Evolutionary conservation across 176 grass and related monocot species (phyloP), one percentile per base, ranked within the genome.

Genomic region (Zizania latifolia): DNA sequence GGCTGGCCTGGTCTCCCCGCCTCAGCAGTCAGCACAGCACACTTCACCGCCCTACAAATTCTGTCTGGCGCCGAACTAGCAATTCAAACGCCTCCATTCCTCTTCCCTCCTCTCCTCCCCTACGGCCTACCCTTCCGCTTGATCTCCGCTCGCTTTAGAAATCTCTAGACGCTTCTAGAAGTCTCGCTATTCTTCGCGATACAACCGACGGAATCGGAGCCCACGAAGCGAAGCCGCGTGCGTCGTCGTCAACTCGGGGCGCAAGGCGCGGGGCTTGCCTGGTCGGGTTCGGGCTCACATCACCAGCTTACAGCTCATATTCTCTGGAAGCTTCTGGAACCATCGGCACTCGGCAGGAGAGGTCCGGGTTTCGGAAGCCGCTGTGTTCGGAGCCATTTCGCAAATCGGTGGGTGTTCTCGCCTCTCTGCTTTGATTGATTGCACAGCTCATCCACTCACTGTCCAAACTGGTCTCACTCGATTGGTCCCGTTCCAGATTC

Each of bases 321-420:
- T 48, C 46, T 34, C 68, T 35, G 2, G 68, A 71, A 54, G 68
- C 45, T 71, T 71, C 68, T 54, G 10, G 68, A 71, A 50, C 19
- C 29, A 1, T 54, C 30, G 15, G 43, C 45, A 71, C 3, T 71
- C 30, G 4, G 43, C 29, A 71, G 68, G 45, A 8, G 68, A 54
- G 50, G 24, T 17, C 4, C 19, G 68, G 17, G 45, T 8, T 33
- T 33, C 14, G 16, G 46, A 23, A 35, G 68, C 4, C 10, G 17
- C 19, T 4, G 23, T 8, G 15, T 69, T 45, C 15, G 3, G 43
- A 69, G 24, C 26, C 26, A 17, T 27, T 10, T 26, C 24, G 41
- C 75, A 26, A 36, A 37, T 54, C 45, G 75, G 68, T 78, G 16
- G 55, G 61, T 10, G 19, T 55, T 51, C 61, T 78, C 60, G 34